Conservation (phyloP, 805 yeast species). For the Metschnikowia chrysomelidarum region DNA sequence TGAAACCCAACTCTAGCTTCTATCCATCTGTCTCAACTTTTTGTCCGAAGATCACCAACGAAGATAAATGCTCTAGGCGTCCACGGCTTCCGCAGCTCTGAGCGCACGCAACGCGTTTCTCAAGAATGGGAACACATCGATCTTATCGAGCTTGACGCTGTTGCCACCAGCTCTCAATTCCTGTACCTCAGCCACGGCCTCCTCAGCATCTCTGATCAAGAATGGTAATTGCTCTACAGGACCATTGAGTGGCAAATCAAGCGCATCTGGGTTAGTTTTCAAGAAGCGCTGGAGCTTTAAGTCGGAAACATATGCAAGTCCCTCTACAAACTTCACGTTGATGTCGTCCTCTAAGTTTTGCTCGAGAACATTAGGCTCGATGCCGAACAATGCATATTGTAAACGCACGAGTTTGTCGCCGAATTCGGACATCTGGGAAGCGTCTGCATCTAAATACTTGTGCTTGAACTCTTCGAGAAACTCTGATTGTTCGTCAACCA, state of each 20-base stretch:
- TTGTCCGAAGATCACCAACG: too few relatives aligned
- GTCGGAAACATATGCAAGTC: conserved; percentile 66
- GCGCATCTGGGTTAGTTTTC: conserved; percentile 23
- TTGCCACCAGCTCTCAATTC: conserved; percentile 46
- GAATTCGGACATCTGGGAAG: conserved; percentile 52
- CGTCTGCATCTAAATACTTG: conserved; percentile 54
- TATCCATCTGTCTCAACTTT: too few relatives aligned
- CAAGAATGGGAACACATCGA: conserved; percentile 40
- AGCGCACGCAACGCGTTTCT: conserved; percentile 28
- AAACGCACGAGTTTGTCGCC: conserved; percentile 73
- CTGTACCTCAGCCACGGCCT: conserved; percentile 46
- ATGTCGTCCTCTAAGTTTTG: conserved; percentile 56
- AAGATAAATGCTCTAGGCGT: too few relatives aligned
- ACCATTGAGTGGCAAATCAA: conserved; percentile 37
- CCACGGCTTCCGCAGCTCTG: conserved; percentile 10
- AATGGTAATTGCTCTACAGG: conserved; percentile 42
- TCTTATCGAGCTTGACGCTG: conserved; percentile 32
- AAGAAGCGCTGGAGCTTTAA: conserved; percentile 52
- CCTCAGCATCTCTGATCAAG: conserved; percentile 30
- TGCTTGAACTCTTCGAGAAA: conserved; percentile 58
- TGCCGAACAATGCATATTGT: conserved; percentile 83
- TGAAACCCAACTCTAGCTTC: too few relatives aligned
- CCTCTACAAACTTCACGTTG: conserved; percentile 50
- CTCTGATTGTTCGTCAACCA: conserved; percentile 41
- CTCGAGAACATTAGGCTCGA: conserved; percentile 61